Base-by-base conservation (phyloP, 2,329 filamentous ascomycete species). In the Sclerotinia minor region DNA sequence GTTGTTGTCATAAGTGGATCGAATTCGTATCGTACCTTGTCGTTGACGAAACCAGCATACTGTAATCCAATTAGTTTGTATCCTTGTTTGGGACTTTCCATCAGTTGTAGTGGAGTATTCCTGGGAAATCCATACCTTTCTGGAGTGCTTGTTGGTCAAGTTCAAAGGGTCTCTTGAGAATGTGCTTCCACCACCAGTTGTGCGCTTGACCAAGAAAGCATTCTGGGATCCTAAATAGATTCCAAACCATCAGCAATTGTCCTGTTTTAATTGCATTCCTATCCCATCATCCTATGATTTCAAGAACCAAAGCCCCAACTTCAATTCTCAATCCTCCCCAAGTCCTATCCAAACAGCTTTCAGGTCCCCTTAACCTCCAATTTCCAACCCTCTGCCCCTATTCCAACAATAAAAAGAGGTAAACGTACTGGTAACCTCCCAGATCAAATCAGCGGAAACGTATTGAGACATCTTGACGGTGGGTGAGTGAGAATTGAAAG, bases 131-230 rank as follows among this genome's bases (percentile, higher is more conserved):
- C 79, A 73, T 82, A 95, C 92, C 89, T 96, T 98, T 84, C 92
- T 91, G 77, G 87, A 89, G 86, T 96, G 90, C 83, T 89, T 85
- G 90, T 97, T 98, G 81, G 83, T 86, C 82, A 98, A 83, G 88
- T 98, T 99, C 76, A 97, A 83, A 77, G 94, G 92, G 80, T 98
- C 94, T 77, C 91, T 91, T 76, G 94, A 98, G 87, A 99, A 93
- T 83, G 92, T 91, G 76, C 91, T 85, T 80, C 92, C 91, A 79
- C 92, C 93, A 78, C 85, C 85, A 77, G 83, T 82, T 80, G 88
- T 89, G 84, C 92, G 91, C 90, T 97, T 97, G 81, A 94, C 91
- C 80, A 97, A 89, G 87, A 85, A 97, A 80, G 92, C 83, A 85
- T 96, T 97, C 84, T 92, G 88, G 84, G 83, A 84, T 83, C 93